Evolutionary conservation across 495 filamentous ascomycete species (phyloP).

Genomic region (Penicillium subrubescens): DNA sequence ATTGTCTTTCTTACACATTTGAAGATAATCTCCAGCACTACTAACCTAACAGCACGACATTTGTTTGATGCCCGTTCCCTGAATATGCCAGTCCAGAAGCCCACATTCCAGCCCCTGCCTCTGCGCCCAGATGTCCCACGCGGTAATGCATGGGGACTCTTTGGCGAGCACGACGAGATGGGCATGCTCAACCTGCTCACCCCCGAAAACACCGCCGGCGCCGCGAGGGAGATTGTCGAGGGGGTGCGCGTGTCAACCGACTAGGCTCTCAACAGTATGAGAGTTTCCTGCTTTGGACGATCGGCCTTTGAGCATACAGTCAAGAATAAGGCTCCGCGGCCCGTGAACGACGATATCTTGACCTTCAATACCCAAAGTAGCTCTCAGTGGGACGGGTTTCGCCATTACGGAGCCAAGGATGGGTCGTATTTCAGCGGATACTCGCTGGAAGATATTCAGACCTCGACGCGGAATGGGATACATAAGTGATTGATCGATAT

Average conservation of each 20-base stretch:
- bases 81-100: constrained; percentile 12
- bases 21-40: background rate
- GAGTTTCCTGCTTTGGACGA: constrained; percentile 32
- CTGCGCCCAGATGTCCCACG: constrained; percentile 41
- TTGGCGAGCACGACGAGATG: constrained; percentile 44
- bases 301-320: constrained; percentile 35
- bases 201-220: constrained; percentile 45
- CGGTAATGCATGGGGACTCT: constrained; percentile 54
- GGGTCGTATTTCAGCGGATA: constrained; percentile 63
- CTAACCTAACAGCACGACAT: background rate
- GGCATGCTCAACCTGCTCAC: constrained; percentile 55
- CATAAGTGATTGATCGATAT: constrained; percentile 20
- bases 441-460: constrained; percentile 57
- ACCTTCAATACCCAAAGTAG: constrained; percentile 62
- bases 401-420: constrained; percentile 52
- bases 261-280: constrained; percentile 40
- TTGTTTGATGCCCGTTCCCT: background rate
- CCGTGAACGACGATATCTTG: constrained; percentile 61
- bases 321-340: constrained; percentile 40
- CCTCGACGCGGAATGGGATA: constrained; percentile 38
- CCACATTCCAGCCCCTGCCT: constrained; percentile 45
- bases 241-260: constrained; percentile 49
- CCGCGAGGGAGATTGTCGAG: constrained; percentile 49
- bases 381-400: constrained; percentile 60
- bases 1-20: background rate